Evolutionary conservation across 2,329 filamentous ascomycete species (phyloP).

Genomic region (Madurella fahalii): DNA sequence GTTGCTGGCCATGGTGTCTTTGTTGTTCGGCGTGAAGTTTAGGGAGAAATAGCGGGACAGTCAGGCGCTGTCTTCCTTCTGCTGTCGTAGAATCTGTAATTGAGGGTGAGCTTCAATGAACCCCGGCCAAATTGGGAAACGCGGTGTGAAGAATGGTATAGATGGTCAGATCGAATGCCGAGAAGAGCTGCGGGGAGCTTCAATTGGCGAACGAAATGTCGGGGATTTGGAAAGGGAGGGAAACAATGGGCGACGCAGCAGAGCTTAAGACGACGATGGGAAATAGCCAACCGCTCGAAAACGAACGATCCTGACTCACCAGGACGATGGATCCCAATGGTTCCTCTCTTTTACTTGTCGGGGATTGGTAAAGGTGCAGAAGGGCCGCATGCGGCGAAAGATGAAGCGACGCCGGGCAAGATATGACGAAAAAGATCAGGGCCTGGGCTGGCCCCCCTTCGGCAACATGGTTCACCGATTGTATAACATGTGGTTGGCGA

Average conservation of each 20-base stretch:
- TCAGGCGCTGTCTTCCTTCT: background rate
- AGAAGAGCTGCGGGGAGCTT: slow-evolving; percentile 13
- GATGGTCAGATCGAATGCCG: slow-evolving; percentile 7
- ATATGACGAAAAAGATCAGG: slow-evolving; percentile 24
- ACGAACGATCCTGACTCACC: slow-evolving; percentile 2
- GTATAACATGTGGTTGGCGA: slow-evolving; percentile 15
- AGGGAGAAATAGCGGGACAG: background rate
- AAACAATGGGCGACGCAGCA: background rate
- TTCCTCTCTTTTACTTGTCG: background rate
- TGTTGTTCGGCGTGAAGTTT: slow-evolving; percentile 6
- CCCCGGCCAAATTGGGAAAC: background rate
- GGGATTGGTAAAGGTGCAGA: background rate
- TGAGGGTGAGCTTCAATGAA: slow-evolving; percentile 2
- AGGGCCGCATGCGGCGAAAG: slow-evolving; percentile 13
- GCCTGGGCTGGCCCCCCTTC: slow-evolving; percentile 3
- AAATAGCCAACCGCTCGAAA: background rate
- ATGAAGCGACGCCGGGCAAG: background rate
- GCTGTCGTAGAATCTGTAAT: too few species aligned
- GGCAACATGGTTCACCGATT: background rate
- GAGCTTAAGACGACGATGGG: background rate
- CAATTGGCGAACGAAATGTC: slow-evolving; percentile 5
- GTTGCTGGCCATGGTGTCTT: slow-evolving; percentile 57
- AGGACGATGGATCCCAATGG: slow-evolving; percentile 2
- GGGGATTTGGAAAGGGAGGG: background rate
- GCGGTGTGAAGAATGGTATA: slow-evolving; percentile 8